Evolutionary conservation across 345 rosid genomes (phyloP), one percentile per base, ranked within the genome.

Genomic region (Citrus australasica): DNA sequence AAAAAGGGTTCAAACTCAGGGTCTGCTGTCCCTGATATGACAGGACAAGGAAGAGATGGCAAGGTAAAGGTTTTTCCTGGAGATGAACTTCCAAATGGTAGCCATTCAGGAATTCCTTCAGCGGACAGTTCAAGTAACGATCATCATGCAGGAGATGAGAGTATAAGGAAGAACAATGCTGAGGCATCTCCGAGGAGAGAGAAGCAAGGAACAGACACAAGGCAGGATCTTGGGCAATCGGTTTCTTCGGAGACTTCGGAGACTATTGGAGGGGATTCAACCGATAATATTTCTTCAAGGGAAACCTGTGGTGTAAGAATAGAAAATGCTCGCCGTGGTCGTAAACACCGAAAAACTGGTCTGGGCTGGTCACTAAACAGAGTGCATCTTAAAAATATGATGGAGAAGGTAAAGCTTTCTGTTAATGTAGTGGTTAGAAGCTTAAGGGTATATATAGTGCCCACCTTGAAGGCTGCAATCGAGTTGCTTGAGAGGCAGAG

Each of bases 401-500:
- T 82, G 64, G 87, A 86, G 73, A 87, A 85, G 79, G 51, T 83
- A 24, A 82, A 82, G 38, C 25, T 88, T 65, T 90, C 88, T 5
- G 90, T 90, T 61, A 86, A 85, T 85, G 75, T 81, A 40, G 28
- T 74, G 60, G 79, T 87, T 77, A 87, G 86, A 83, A 85, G 83
- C 72, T 73, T 88, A 80, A 86, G 86, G 86, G 78, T 79, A 73
- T 85, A 83, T 55, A 76, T 88, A 69, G 71, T 69, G 25, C 80
- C 68, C 11, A 40, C 87, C 53, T 79, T 84, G 71, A 86, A 85
- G 81, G 84, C 69, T 73, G 88, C 84, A 61, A 82, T 82, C 78
- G 82, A 80, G 80, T 87, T 92, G 91, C 83, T 90, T 74, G 92
- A 92, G 86, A 89, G 73, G 79, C 93, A 88, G 76, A 79, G 84